phyloP scores from a whole-genome alignment of 2,329 filamentous ascomycete species.

The Fusarium globosum region DNA sequence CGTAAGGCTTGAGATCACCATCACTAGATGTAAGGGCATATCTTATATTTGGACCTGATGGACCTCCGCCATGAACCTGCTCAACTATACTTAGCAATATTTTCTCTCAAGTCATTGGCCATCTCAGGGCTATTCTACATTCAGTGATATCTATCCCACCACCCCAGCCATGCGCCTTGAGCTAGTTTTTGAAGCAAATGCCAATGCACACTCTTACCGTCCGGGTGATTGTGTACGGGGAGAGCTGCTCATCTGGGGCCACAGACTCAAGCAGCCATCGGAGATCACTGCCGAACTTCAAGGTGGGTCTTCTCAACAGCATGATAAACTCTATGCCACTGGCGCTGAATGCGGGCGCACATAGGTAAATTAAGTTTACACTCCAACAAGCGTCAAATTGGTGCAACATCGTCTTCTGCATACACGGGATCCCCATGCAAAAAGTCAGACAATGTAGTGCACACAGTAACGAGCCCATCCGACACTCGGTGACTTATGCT shows the following conservation, averaged over 20 bases:
- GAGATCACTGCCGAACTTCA: background rate
- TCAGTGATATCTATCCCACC: background rate
- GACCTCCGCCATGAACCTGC: background rate
- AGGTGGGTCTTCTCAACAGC: background rate
- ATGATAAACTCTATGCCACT: background rate
- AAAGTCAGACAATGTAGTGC: background rate
- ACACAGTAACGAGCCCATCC: background rate
- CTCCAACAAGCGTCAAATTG: background rate
- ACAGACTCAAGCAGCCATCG: background rate
- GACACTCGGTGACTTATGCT: accelerated
- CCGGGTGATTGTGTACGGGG: background rate
- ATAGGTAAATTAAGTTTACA: background rate
- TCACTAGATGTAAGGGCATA: background rate
- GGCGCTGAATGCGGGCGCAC: background rate
- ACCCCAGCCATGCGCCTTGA: background rate
- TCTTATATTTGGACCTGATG: background rate
- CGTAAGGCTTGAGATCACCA: background rate
- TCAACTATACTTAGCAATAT: background rate
- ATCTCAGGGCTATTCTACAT: background rate
- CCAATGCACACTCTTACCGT: background rate
- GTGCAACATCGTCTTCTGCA: background rate
- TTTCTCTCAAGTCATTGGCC: background rate
- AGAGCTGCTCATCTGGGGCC: background rate
- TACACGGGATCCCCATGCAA: background rate
- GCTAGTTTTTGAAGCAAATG: background rate